Conservation (phyloP, 139 green algal species). For the Chlamydomonas schloesseri region DNA sequence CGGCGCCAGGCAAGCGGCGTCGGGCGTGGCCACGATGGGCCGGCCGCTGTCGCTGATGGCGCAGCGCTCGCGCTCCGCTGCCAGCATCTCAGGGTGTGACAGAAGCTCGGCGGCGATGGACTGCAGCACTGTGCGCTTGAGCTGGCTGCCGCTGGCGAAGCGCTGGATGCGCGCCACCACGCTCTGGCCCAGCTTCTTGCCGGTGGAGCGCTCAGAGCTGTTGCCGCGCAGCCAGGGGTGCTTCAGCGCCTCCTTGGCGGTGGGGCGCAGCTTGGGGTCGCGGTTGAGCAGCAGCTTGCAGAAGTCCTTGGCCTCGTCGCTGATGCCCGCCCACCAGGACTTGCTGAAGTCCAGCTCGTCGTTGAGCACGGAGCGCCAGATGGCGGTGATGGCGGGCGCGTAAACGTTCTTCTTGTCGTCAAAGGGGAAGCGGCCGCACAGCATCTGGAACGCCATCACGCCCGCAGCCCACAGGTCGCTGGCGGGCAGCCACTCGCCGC, state of each 20-base stretch:
- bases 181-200: conserved; percentile 56
- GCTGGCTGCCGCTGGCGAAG: conserved; percentile 64
- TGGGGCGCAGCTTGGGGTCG: conserved; percentile 77
- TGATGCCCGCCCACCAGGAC: conserved; percentile 80
- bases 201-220: conserved; percentile 43
- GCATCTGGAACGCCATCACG: conserved; percentile 90
- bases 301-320: conserved; percentile 87
- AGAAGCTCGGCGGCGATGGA: conserved; percentile 87
- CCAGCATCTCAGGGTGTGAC: conserved; percentile 20
- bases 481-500: conserved; percentile 73
- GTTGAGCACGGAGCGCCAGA: conserved; percentile 71
- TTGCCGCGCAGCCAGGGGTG: conserved; percentile 71
- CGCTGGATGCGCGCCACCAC: conserved; percentile 90
- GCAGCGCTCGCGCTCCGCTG: neutral
- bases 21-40: conserved; percentile 19
- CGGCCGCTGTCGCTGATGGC: neutral
- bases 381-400: conserved; percentile 75
- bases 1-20: conserved; percentile 3
- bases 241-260: conserved; percentile 80
- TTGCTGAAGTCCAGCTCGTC: conserved; percentile 56
- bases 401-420: conserved; percentile 82
- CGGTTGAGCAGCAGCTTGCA: conserved; percentile 74
- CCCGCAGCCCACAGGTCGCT: conserved; percentile 88
- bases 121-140: conserved; percentile 89
- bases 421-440: conserved; percentile 87